Evolutionary conservation across 192 early-diverging fungal species (phyloP), one percentile per base, ranked within the genome.

Genomic region (Gonapodya prolifera): DNA sequence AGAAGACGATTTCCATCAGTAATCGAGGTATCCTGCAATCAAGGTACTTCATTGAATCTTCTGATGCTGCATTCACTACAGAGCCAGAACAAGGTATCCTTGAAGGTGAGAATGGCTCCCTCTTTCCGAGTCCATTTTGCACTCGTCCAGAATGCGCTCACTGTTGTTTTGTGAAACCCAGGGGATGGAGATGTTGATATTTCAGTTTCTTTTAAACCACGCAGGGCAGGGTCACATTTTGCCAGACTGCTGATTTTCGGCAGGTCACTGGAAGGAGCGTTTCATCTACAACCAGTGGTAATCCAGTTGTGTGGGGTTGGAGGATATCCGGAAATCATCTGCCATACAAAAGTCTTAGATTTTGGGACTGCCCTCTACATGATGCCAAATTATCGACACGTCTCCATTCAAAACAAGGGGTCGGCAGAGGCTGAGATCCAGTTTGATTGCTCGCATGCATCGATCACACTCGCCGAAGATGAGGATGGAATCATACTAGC

Each of bases 51-150:
- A 76, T 87, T 1, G 87, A 88, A 78, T 83, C 81, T 73, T 79
- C 75, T 30, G 75, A 83, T 35, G 30, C 34, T 2, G 78, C 31
- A 33, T 61, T 77, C 34, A 76, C 74, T 1, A 83, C 81, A 0
- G 87, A 89, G 45, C 88, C 88, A 2, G 88, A 89, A 78, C 82
- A 86, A 75, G 88, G 86, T 33, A 30, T 87, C 28, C 75, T 89
- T 30, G 85, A 87, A 69, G 87, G 86, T 2, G 23, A 61, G 45
- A n/a, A n/a, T n/a, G n/a, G n/a, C n/a, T n/a, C n/a, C n/a, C n/a
- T n/a, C n/a, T n/a, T n/a, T n/a, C n/a, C n/a, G n/a, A n/a, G n/a
- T n/a, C n/a, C n/a, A n/a, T n/a, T n/a, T n/a, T n/a, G n/a, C n/a
- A n/a, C n/a, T n/a, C n/a, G 8, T 61, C 8, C 45, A 8, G 45